Base-by-base conservation (phyloP, 2,329 filamentous ascomycete genomes). In the Neofusicoccum sp. region DNA sequence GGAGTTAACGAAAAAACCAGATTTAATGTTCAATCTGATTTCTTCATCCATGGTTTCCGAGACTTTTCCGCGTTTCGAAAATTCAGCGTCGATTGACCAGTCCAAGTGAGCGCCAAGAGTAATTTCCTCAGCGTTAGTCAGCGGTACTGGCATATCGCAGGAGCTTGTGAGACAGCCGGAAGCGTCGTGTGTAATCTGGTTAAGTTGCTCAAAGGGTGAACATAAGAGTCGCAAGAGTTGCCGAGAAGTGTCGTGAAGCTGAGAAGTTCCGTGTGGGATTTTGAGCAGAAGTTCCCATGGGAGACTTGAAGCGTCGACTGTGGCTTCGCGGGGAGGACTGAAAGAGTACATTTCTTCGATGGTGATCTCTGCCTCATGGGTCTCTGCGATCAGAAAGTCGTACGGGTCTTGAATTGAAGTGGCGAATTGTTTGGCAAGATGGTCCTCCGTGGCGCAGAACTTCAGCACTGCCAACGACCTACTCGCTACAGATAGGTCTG, bases 201-300 rank as follows among this genome's bases (percentile, higher is more conserved):
- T 53, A 5, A 53, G 14, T 8, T 54, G 16, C 8, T 24, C 53
- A 28, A 67, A 66, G 1, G 65, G 65, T 11, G 59, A 53, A 24
- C 64, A 65, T 6, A 66, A 58, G n/a, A 62, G 44, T 3, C 45
- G 45, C 24, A 67, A 62, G 11, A 68, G 60, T 7, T 63, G 45
- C 2, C 63, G 61, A 4, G 65, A 62, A 12, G 64, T 57, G 30
- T 34, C 26, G 12, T 65, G 63, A 9, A 67, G 62, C 6, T 51
- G 43, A 1, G 65, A 64, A 1, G 61, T 40, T 14, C 65, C 65
- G 6, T 26, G 30, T 1, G 62, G 36, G 1, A 64, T 45, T 14
- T 28, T 58, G 59, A 67, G 64, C 12, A 68, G 61, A 26, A 61
- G 44, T 11, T 66, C 61, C 20, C 61, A 28, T 4, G 47, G 36